phyloP scores from a whole-genome alignment of 2,329 filamentous ascomycete species.

The Aspergillus fumigatus region DNA sequence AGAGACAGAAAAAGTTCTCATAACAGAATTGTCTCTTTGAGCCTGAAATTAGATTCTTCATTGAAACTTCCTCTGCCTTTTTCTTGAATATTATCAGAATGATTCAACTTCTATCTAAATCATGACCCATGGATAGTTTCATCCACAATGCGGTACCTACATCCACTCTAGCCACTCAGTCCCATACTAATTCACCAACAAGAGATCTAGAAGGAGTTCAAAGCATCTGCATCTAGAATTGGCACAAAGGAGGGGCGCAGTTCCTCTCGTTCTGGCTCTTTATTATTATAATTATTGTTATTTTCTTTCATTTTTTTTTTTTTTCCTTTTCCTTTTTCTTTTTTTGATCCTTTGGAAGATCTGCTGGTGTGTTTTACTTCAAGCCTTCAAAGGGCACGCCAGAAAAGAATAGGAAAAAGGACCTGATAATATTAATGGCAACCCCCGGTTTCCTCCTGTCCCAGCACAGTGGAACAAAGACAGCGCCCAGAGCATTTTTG shows the following conservation, averaged over 20 bases:
- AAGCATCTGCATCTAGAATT: constrained; percentile 11
- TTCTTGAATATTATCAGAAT: neutral
- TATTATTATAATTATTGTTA: neutral
- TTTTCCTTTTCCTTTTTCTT: neutral
- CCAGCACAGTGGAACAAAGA: constrained; percentile 19
- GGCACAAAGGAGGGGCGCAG: constrained; percentile 19
- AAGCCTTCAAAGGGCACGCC: neutral
- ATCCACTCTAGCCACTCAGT: neutral
- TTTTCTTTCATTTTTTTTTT: neutral
- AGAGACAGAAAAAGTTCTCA: neutral
- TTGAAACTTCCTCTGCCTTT: neutral
- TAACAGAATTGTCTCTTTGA: neutral
- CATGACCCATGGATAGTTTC: neutral
- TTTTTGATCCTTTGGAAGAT: neutral
- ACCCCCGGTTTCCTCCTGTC: constrained; percentile 13
- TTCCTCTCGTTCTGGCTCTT: neutral
- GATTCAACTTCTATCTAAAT: neutral
- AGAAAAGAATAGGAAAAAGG: constrained; percentile 7
- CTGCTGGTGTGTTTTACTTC: neutral
- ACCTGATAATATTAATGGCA: constrained; percentile 13
- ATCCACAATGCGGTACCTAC: neutral
- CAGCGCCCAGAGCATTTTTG: constrained; percentile 5
- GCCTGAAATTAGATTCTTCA: neutral
- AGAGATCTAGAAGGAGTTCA: constrained; percentile 1
- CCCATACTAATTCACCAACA: neutral